phyloP scores from a whole-genome alignment of 306 rosid species.

The Cicer pinnatifidum region DNA sequence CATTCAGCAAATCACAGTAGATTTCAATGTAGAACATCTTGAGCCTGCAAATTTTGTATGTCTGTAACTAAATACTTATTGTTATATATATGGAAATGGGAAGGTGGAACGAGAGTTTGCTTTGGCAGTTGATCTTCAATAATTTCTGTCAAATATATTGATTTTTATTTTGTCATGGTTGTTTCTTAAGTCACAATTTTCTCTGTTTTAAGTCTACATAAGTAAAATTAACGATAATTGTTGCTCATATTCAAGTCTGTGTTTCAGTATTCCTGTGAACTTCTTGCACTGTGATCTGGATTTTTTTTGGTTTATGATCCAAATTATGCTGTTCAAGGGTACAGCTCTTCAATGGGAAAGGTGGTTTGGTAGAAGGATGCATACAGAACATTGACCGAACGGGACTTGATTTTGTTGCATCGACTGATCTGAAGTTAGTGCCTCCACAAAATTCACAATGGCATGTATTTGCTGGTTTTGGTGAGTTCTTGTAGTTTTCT shows the following conservation, averaged over 20 bases:
- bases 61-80: not conserved
- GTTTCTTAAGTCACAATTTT: conserved; percentile 4
- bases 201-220: conserved; percentile 29
- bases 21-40: conserved; percentile 21
- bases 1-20: not conserved
- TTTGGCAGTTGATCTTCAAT: conserved; percentile 11
- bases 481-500: conserved; percentile 50
- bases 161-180: conserved; percentile 6
- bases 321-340: conserved; percentile 66
- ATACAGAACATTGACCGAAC: conserved; percentile 61
- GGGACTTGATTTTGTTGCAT: conserved; percentile 75
- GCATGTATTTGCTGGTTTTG: conserved; percentile 85
- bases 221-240: not conserved
- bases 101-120: conserved; percentile 11
- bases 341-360: conserved; percentile 93
- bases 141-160: conserved; percentile 9
- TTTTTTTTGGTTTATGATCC: conserved; percentile 39
- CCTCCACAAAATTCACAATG: conserved; percentile 65
- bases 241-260: not conserved
- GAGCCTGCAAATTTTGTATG: conserved; percentile 19
- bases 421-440: conserved; percentile 66
- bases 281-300: not conserved
- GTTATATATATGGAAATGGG: conserved; percentile 24
- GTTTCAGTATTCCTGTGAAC: conserved; percentile 13
- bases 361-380: conserved; percentile 77